Evolutionary conservation across 768 basidiomycete species (phyloP).

Genomic region (Neoboletus brunneissimus): DNA sequence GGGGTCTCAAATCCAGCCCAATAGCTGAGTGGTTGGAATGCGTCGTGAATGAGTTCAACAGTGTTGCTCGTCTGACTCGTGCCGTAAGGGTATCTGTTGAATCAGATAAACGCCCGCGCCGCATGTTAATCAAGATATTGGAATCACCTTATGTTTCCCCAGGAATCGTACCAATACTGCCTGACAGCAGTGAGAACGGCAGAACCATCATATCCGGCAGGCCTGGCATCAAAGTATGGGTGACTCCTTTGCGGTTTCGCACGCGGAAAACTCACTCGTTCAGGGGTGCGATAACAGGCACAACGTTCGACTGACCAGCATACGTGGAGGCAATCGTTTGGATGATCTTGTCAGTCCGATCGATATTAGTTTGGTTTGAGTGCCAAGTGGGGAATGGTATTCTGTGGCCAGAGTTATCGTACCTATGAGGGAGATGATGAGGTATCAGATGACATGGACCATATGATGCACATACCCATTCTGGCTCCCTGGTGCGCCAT

Average conservation of each 20-base stretch:
- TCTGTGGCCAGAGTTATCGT: conserved; percentile 77
- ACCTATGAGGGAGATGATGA: conserved; percentile 41
- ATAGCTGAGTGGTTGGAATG: conserved; percentile 70
- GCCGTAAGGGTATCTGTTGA: conserved; percentile 40
- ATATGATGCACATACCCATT: conserved; percentile 53
- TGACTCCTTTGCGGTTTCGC: background rate
- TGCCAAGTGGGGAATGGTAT: conserved; percentile 67
- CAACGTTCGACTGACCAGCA: conserved; percentile 48
- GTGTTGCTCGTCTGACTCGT: conserved; percentile 50
- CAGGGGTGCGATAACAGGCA: conserved; percentile 68
- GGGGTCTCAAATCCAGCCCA: conserved; percentile 62
- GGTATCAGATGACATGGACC: background rate
- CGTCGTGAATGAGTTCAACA: conserved; percentile 70
- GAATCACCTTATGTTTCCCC: conserved; percentile 62
- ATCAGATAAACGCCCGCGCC: background rate
- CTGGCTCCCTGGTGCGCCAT: conserved; percentile 81
- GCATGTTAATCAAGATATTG: background rate
- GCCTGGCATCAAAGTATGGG: conserved; percentile 40
- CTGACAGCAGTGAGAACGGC: conserved; percentile 47
- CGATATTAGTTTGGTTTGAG: conserved; percentile 58
- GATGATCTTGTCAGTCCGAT: conserved; percentile 65
- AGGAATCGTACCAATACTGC: conserved; percentile 75
- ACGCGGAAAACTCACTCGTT: conserved; percentile 57
- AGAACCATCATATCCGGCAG: conserved; percentile 63
- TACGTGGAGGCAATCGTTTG: conserved; percentile 60